Percentiles rank a stretch among this genome's conserved stretches.
These are phyloP conservation scores for Epichloe coenophiala DNA, from an alignment of 2,329 filamentous ascomycete species.

Conservation along the genomic window DNA sequence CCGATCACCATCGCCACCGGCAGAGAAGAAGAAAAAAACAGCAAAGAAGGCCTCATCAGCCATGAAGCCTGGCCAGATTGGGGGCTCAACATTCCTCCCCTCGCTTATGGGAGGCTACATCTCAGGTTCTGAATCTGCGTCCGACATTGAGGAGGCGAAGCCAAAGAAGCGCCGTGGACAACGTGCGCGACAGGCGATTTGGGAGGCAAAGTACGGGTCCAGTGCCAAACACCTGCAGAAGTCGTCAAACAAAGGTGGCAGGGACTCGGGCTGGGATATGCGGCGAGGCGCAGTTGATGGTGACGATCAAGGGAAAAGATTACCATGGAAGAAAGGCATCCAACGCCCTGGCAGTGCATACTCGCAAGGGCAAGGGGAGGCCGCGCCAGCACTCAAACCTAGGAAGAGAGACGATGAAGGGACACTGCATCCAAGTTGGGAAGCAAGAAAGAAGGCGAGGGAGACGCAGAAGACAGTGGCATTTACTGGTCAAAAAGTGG, in stretches of 20 bases:
- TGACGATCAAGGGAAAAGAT: conserved; percentile 20
- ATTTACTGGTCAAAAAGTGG: conserved; percentile 13
- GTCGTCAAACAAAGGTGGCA: conserved; percentile 19
- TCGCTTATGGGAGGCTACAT: conserved; percentile 69
- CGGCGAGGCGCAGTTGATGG: conserved; percentile 39
- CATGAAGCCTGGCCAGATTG: conserved; percentile 10
- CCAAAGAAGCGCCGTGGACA: conserved; percentile 66
- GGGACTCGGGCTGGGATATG: conserved; percentile 44
- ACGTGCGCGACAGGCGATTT: conserved; percentile 62
- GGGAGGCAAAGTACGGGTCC: conserved; percentile 66
- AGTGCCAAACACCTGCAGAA: conserved; percentile 52
- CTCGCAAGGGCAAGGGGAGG: neutral
- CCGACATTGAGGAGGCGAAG: conserved; percentile 49
- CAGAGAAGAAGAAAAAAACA: conserved; percentile 10
- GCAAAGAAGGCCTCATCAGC: conserved; percentile 6
- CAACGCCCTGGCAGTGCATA: conserved; percentile 19
- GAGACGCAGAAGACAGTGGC: conserved; percentile 9
- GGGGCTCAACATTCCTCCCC: conserved; percentile 53
- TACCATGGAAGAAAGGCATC: conserved; percentile 41
- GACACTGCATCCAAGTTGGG: conserved; percentile 33
- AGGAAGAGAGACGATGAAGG: conserved; percentile 34
- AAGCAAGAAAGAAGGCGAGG: conserved; percentile 12
- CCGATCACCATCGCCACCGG: conserved; percentile 17
- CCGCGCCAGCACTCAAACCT: conserved; percentile 15
- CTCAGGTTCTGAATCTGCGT: conserved; percentile 59